These are phyloP conservation scores for Diaporthe ilicicola DNA, from an alignment of 2,329 filamentous ascomycete genomes.

Conservation along the genomic window DNA sequence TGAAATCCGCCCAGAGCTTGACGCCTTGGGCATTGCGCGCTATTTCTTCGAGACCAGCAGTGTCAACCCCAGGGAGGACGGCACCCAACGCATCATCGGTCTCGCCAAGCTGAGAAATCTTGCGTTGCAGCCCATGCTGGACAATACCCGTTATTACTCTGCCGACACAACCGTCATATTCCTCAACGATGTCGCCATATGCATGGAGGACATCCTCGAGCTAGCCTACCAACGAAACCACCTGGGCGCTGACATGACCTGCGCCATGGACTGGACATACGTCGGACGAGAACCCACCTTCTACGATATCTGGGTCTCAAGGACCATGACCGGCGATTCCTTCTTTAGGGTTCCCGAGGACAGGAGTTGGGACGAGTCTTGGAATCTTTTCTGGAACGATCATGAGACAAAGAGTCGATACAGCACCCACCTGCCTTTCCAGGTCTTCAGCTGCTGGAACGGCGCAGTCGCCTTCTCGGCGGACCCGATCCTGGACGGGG, in stretches of 20 bases:
- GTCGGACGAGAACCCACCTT: constrained; percentile 55
- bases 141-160: constrained; percentile 38
- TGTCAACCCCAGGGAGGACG: constrained; percentile 51
- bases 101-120: constrained; percentile 62
- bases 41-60: constrained; percentile 50
- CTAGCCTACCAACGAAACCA: constrained; percentile 56
- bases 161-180: constrained; percentile 57
- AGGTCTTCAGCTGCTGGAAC: constrained; percentile 71
- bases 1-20: constrained; percentile 49
- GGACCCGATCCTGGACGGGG: constrained; percentile 52
- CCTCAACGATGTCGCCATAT: constrained; percentile 62
- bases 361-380: constrained; percentile 57
- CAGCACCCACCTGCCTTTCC: constrained; percentile 55
- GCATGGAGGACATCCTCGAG: constrained; percentile 65
- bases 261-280: constrained; percentile 66
- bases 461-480: constrained; percentile 60
- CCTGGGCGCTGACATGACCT: constrained; percentile 63
- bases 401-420: constrained; percentile 45
- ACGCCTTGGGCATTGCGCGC: constrained; percentile 50
- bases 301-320: constrained; percentile 66
- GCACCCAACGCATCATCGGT: constrained; percentile 50
- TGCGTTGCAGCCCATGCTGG: constrained; percentile 56
- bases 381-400: constrained; percentile 64
- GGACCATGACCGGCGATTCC: constrained; percentile 59
- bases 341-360: constrained; percentile 63